A percentile compares a stretch with the other conserved stretches of the same genome.
Evolutionary conservation across 2,329 filamentous ascomycete genomes (phyloP).

Genomic region (Phialocephala subalpina): DNA sequence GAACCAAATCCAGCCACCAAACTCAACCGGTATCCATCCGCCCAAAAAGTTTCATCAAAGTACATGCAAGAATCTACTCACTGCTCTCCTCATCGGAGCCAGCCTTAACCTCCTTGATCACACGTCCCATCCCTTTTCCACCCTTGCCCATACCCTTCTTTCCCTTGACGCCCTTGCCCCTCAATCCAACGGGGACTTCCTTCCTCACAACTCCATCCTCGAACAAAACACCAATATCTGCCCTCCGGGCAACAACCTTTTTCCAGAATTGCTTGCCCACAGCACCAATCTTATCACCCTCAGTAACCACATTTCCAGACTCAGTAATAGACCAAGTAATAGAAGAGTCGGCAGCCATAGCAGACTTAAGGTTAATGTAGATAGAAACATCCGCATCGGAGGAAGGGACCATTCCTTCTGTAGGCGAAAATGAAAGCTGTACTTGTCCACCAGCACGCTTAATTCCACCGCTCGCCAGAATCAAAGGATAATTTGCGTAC

Average conservation of each 20-base stretch:
- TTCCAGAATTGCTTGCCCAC: constrained; percentile 50
- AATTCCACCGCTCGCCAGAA: constrained; percentile 51
- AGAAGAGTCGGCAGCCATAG: constrained; percentile 44
- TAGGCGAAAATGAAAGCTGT: constrained; percentile 40
- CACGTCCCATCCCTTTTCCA: constrained; percentile 46
- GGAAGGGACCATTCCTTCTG: constrained; percentile 33
- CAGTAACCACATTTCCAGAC: constrained; percentile 47
- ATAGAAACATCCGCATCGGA: constrained; percentile 51
- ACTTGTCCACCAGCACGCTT: constrained; percentile 50
- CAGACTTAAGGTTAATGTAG: constrained; percentile 49
- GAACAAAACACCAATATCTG: constrained; percentile 52
- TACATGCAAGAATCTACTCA: constrained; percentile 34
- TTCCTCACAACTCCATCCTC: constrained; percentile 53
- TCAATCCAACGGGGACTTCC: constrained; percentile 51
- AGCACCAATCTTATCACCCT: constrained; percentile 37
- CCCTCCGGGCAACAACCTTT: constrained; percentile 50
- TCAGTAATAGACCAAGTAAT: constrained; percentile 50
- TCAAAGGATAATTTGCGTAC: constrained; percentile 53
- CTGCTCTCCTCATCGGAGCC: constrained; percentile 40
- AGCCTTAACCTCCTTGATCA: constrained; percentile 41
- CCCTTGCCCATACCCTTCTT: constrained; percentile 48
- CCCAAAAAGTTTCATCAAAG: constrained; percentile 10
- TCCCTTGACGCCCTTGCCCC: constrained; percentile 51
- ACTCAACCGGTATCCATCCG: constrained; percentile 5
- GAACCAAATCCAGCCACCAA: neutral